These are phyloP conservation scores for Triticum urartu DNA, from an alignment of 176 grass and related monocot genomes.

Conservation along the genomic window DNA sequence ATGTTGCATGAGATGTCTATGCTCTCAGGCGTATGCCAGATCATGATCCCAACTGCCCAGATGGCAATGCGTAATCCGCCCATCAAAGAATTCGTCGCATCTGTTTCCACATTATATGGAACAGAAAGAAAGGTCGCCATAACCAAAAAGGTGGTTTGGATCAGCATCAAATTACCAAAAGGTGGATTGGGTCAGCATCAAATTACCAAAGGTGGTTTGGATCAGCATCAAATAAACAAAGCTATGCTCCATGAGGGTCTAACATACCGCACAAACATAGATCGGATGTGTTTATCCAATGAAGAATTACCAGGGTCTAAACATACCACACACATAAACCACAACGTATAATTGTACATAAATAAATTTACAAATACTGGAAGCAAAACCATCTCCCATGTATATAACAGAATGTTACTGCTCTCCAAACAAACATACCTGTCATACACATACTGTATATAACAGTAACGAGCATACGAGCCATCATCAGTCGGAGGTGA, in stretches of 20 bases:
- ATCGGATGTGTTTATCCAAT: not conserved
- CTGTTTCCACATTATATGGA: not conserved
- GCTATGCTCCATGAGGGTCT: not conserved
- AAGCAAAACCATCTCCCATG: not conserved
- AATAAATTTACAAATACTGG: not conserved
- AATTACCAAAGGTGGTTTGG: not conserved
- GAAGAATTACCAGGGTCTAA: not conserved
- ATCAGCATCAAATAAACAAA: slow-evolving; percentile 24
- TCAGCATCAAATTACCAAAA: slow-evolving; percentile 18
- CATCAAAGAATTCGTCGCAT: not conserved
- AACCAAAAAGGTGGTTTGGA: slow-evolving; percentile 16
- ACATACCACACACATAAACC: not conserved
- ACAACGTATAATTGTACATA: not conserved
- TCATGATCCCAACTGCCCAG: slow-evolving; percentile 15
- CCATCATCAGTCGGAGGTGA: not conserved
- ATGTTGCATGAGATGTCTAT: not conserved
- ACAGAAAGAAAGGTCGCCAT: slow-evolving; percentile 8
- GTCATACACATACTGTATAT: not conserved
- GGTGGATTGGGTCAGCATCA: not conserved
- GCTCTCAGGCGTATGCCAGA: not conserved
- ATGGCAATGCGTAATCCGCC: not conserved
- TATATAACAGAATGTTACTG: not conserved
- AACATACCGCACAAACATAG: not conserved
- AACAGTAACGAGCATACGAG: not conserved
- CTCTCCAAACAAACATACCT: not conserved